phyloP scores from a whole-genome alignment of 1,284 basidiomycete genomes.

The Apiotrichum gracile region DNA sequence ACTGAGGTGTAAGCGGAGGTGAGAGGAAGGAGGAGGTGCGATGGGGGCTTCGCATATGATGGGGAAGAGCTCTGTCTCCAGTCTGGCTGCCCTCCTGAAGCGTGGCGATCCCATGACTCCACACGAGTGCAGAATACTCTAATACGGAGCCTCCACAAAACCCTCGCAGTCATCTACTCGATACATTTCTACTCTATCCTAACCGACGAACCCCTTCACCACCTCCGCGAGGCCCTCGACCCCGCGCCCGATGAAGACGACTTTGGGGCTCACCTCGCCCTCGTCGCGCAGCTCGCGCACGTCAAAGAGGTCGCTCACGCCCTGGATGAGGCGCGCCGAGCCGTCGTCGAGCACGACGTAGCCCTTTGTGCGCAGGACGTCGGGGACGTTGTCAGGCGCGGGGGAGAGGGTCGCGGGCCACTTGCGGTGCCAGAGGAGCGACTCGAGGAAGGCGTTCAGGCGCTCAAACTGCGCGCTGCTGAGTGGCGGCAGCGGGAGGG shows the following conservation, averaged over 20 bases:
- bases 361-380: slow-evolving; percentile 78
- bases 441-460: slow-evolving; percentile 71
- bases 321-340: slow-evolving; percentile 68
- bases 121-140: too few species aligned
- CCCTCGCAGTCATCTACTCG: too few species aligned
- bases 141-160: too few species aligned
- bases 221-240: slow-evolving; percentile 43
- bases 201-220: slow-evolving; percentile 12
- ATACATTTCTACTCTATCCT: too few species aligned
- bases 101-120: too few species aligned
- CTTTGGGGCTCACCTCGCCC: slow-evolving; percentile 31
- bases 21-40: too few species aligned
- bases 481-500: slow-evolving; percentile 56
- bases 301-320: slow-evolving; percentile 80
- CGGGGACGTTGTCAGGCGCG: slow-evolving; percentile 27
- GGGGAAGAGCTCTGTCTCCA: too few species aligned
- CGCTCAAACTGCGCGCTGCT: slow-evolving; percentile 26
- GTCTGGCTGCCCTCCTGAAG: too few species aligned
- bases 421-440: slow-evolving; percentile 64
- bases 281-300: slow-evolving; percentile 47
- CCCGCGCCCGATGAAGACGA: slow-evolving; percentile 82
- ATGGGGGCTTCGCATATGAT: too few species aligned
- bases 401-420: background rate
- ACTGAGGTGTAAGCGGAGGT: too few species aligned
- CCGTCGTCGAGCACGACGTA: slow-evolving; percentile 61